Evolutionary conservation across 1,139 yeast genomes (phyloP).

Genomic region (Meyerozyma smithsonii): DNA sequence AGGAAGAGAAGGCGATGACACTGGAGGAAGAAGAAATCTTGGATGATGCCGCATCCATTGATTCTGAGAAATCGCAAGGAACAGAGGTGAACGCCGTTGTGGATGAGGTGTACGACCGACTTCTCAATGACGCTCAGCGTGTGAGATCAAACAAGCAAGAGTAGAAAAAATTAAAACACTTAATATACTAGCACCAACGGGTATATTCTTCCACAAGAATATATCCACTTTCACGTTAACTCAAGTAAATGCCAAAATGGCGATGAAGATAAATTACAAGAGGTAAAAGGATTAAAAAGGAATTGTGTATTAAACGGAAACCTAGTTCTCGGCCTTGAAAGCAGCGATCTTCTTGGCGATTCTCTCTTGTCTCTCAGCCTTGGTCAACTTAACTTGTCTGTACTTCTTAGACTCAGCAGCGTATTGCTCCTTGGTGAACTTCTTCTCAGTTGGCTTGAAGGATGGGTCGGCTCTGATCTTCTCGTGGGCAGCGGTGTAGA

Average conservation of each 20-base stretch:
- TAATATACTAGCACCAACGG: too few species aligned
- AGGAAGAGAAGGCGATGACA: constrained; percentile 20
- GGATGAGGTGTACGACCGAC: constrained; percentile 67
- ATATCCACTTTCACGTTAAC: too few species aligned
- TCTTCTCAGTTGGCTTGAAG: constrained; percentile 87
- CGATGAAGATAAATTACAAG: too few species aligned
- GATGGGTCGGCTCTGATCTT: constrained; percentile 95
- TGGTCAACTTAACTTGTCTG: constrained; percentile 85
- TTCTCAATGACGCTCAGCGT: constrained; percentile 60
- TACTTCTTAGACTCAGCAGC: constrained; percentile 94
- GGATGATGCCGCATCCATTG: constrained; percentile 19
- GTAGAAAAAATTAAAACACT: too few species aligned
- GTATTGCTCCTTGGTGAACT: constrained; percentile 96
- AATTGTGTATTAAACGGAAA: constrained; percentile 8
- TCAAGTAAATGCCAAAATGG: too few species aligned
- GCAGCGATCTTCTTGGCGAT: constrained; percentile 90
- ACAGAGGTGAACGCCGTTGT: constrained; percentile 35
- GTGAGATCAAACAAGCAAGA: constrained; percentile 48
- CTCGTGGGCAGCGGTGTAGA: constrained; percentile 92
- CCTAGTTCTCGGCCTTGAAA: constrained; percentile 56
- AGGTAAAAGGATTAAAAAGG: too few species aligned
- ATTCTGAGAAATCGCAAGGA: constrained; percentile 16
- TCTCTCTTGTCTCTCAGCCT: constrained; percentile 85
- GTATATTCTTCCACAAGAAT: too few species aligned
- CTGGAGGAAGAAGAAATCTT: too few species aligned